These are phyloP conservation scores for Sclerotinia sclerotiorum DNA, from an alignment of 2,329 filamentous ascomycete genomes.

Conservation along the genomic window DNA sequence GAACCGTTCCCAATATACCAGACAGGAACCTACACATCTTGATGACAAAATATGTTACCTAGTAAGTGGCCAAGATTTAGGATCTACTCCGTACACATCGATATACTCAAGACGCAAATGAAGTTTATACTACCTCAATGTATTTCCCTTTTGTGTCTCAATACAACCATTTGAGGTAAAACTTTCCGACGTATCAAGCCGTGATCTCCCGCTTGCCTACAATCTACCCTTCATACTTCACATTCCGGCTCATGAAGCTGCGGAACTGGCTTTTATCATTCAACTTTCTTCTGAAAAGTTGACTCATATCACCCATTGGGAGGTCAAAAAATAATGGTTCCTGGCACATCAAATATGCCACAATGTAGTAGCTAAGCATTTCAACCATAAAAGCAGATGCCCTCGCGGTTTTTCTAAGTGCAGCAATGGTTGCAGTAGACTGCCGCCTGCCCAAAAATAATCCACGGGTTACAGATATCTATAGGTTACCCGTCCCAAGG, in stretches of 20 bases:
- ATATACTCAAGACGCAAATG: neutral
- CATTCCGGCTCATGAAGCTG: neutral
- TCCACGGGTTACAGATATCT: no score
- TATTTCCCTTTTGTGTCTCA: neutral
- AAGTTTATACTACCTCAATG: neutral
- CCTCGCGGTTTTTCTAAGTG: conserved; percentile 32
- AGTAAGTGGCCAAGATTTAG: no score
- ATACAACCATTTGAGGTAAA: no score
- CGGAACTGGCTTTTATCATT: neutral
- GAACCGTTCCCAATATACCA: neutral
- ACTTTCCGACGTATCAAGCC: no score
- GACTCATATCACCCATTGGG: conserved; percentile 46
- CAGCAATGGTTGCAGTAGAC: conserved; percentile 38
- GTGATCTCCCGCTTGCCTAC: neutral
- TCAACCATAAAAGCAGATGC: conserved; percentile 40
- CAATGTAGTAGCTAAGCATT: conserved; percentile 49
- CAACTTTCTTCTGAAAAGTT: conserved; percentile 43
- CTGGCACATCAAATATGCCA: conserved; percentile 46
- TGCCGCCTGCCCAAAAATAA: no score
- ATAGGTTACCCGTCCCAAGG: no score
- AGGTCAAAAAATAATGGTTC: conserved; percentile 43
- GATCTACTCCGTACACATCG: no score
- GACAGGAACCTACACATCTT: neutral
- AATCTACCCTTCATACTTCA: neutral
- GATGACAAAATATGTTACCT: no score